Evolutionary conservation across 768 basidiomycete genomes (phyloP), one percentile per base, ranked within the genome.

Genomic region (Leccinum longicurvipes): DNA sequence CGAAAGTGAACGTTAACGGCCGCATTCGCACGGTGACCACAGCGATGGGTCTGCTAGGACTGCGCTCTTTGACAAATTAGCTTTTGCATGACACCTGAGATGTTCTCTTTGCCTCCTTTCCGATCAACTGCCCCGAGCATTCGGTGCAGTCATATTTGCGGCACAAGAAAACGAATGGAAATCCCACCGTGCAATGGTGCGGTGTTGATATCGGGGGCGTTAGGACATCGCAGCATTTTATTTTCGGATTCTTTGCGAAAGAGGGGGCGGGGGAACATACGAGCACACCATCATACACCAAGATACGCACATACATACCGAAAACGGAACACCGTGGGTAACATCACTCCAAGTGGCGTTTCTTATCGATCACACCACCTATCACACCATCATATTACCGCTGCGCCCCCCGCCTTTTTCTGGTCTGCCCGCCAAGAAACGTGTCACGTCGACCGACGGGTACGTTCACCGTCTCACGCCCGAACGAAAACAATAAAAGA

Each of bases 381-480:
- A 32, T 39, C 8, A 11, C 28, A 21, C 17, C 47, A 17, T 47
- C 8, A 28, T n/a, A 6, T 4, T 47, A 10, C 60, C 53, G 53
- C 53, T 48, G 50, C 31, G 57, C 53, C 44, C 8, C 36, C 21
- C 44, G 44, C 15, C 21, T 14, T 24, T 23, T 29, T 21, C 32
- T 44, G 12, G 15, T 24, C n/a, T 11, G 48, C 4, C 54, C 64
- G 21, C n/a, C 14, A 49, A 51, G 10, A 46, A 57, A 66, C 65
- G 65, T 61, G 62, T 57, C 56, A 42, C 6, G 54, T 56, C 10
- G 32, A 39, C 60, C 62, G 60, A 66, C 60, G 46, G 47, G 17
- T 27, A 51, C 52, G 9, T 51, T 58, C 19, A 28, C 2, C 5
- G 1, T 21, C 17, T 12, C 29, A 7, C 42, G 14, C 42, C 25